Conservation (phyloP, 2,329 filamentous ascomycete genomes). For the Botryotinia narcissicola region DNA sequence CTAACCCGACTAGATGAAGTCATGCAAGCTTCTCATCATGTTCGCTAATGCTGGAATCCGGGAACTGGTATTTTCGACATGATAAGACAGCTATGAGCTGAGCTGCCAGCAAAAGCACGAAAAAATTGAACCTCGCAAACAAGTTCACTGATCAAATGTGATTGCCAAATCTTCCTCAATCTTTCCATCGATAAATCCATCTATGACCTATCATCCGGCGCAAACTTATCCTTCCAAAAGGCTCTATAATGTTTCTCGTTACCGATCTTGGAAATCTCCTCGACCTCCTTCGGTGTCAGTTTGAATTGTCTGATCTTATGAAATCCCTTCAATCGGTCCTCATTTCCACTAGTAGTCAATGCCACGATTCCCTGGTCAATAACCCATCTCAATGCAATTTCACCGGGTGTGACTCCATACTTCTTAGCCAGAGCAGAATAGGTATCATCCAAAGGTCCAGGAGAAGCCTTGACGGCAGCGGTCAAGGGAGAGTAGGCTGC, state of each 20-base stretch:
- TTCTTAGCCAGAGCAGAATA: slow-evolving; percentile 54
- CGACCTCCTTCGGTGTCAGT: slow-evolving; percentile 57
- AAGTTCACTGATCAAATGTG: background rate
- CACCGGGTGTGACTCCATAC: slow-evolving; percentile 55
- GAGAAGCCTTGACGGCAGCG: slow-evolving; percentile 47
- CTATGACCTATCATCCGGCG: slow-evolving; percentile 49
- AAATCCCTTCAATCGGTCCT: slow-evolving; percentile 57
- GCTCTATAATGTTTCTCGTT: slow-evolving; percentile 59
- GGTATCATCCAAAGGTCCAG: slow-evolving; percentile 52
- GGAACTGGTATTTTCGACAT: background rate
- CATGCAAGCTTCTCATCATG: background rate
- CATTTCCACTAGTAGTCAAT: slow-evolving; percentile 59
- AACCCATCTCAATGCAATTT: slow-evolving; percentile 58
- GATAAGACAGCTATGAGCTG: rapidly evolving
- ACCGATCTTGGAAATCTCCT: slow-evolving; percentile 54
- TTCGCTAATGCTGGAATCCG: background rate
- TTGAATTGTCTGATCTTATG: slow-evolving; percentile 53
- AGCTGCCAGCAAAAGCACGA: background rate
- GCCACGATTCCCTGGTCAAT: slow-evolving; percentile 59
- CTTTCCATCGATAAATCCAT: background rate
- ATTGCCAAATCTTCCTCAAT: background rate
- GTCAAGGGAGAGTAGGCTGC: slow-evolving; percentile 57
- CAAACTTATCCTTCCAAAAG: slow-evolving; percentile 57
- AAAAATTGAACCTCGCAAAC: no score
- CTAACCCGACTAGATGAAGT: background rate